Conservation (phyloP, 371 early-diverging fungal genomes). For the Batrachochytrium dendrobatidis region DNA sequence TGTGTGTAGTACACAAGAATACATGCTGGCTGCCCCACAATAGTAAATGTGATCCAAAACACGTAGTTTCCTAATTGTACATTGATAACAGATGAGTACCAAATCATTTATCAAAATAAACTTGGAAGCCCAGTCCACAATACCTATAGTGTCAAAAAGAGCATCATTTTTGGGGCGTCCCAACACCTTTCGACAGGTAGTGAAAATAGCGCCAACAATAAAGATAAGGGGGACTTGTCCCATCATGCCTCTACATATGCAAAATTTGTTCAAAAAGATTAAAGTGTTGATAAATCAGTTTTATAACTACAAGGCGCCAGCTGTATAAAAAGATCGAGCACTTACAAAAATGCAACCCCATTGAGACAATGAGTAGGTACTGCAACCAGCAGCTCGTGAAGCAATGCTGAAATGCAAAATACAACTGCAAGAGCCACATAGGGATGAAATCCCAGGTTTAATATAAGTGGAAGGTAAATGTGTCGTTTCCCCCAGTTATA, state of each 20-base stretch:
- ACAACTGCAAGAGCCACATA: conserved; percentile 53
- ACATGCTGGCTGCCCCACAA: conserved; percentile 76
- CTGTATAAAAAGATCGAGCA: background rate
- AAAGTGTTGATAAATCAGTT: background rate
- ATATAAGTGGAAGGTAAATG: conserved; percentile 66
- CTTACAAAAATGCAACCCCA: conserved; percentile 66
- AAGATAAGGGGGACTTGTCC: conserved; percentile 81
- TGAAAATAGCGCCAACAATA: conserved; percentile 44
- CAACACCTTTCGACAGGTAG: conserved; percentile 39
- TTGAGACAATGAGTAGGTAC: conserved; percentile 72
- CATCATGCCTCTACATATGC: conserved; percentile 63
- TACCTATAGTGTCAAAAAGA: conserved; percentile 56
- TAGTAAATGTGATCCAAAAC: conserved; percentile 59
- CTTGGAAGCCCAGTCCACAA: background rate
- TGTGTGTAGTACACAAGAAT: conserved; percentile 77
- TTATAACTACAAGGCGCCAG: background rate
- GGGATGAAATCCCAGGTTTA: conserved; percentile 42
- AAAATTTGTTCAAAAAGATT: background rate
- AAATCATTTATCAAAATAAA: background rate
- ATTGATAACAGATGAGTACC: too few relatives aligned
- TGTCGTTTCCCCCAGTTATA: conserved; percentile 63
- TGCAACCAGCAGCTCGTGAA: conserved; percentile 82
- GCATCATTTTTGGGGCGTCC: conserved; percentile 61
- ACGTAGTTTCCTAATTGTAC: conserved; percentile 62
- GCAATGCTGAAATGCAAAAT: conserved; percentile 73